phyloP scores from a whole-genome alignment of 805 yeast species.

The Candida ovalis region DNA sequence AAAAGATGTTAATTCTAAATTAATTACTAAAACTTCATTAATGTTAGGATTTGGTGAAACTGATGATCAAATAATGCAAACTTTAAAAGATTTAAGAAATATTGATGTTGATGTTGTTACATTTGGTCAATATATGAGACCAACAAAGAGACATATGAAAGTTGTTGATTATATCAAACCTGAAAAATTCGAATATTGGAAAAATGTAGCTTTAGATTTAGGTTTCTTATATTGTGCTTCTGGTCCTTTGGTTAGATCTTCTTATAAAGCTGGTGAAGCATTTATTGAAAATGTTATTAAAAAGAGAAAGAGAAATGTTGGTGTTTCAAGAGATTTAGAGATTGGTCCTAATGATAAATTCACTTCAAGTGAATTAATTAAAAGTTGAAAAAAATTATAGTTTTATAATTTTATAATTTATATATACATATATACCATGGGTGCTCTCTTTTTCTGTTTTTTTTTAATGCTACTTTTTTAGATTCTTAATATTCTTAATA shows the following conservation, averaged over 20 bases:
- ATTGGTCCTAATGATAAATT: constrained; percentile 27
- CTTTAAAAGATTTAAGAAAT: constrained; percentile 71
- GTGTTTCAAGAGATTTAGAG: constrained; percentile 31
- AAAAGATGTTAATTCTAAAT: constrained; percentile 65
- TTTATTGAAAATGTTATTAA: constrained; percentile 90
- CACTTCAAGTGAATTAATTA: constrained; percentile 22
- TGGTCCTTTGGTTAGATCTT: constrained; percentile 94
- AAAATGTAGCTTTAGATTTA: constrained; percentile 73
- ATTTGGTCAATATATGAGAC: constrained; percentile 98
- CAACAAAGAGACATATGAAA: constrained; percentile 97
- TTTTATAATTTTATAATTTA: not conserved
- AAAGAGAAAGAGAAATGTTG: constrained; percentile 55
- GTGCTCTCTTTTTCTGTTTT: not conserved
- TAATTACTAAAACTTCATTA: constrained; percentile 88
- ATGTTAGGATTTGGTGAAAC: constrained; percentile 98
- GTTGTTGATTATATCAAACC: constrained; percentile 95
- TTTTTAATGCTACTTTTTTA: no score
- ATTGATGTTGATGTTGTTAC: constrained; percentile 90
- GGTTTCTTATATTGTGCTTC: constrained; percentile 96
- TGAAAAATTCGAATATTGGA: constrained; percentile 93
- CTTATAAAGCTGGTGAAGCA: constrained; percentile 97
- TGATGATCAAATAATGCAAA: constrained; percentile 79
- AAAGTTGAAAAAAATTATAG: no score
- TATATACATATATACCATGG: not conserved
- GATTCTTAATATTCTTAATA: no score